phyloP scores from a whole-genome alignment of 345 rosid genomes.

The Ailanthus altissimus region DNA sequence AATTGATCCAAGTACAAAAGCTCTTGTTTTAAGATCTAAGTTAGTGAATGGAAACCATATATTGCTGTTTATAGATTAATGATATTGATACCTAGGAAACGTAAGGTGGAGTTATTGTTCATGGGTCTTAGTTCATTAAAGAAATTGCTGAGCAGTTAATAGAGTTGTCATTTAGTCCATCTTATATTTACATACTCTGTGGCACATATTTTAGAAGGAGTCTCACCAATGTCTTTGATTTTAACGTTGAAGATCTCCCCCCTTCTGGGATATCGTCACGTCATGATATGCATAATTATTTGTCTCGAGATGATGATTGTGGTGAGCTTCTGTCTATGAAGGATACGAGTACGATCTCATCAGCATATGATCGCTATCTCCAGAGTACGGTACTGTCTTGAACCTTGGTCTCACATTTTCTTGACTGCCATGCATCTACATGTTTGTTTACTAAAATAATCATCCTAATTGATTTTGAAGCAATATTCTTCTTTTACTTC shows the following conservation, averaged over 20 bases:
- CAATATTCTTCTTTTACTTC: constrained; percentile 58
- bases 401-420: not conserved
- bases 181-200: not conserved
- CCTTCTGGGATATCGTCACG: constrained; percentile 45
- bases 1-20: not conserved
- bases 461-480: constrained; percentile 45
- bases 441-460: constrained; percentile 28
- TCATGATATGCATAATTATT: constrained; percentile 53
- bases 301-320: constrained; percentile 60
- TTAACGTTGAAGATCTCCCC: constrained; percentile 39
- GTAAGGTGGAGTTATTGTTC: not conserved
- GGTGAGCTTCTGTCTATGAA: constrained; percentile 45
- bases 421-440: not conserved
- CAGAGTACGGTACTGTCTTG: constrained; percentile 49
- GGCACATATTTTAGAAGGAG: not conserved
- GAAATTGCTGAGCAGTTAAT: not conserved
- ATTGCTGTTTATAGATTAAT: not conserved
- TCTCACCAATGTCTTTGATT: not conserved
- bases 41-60: not conserved
- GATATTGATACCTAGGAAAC: not conserved
- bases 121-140: not conserved
- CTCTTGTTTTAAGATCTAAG: not conserved
- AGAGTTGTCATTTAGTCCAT: not conserved
- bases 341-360: constrained; percentile 73
- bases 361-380: constrained; percentile 81